Evolutionary conservation across 2,329 filamentous ascomycete genomes (phyloP).

Genomic region (Nemania bipapillata): DNA sequence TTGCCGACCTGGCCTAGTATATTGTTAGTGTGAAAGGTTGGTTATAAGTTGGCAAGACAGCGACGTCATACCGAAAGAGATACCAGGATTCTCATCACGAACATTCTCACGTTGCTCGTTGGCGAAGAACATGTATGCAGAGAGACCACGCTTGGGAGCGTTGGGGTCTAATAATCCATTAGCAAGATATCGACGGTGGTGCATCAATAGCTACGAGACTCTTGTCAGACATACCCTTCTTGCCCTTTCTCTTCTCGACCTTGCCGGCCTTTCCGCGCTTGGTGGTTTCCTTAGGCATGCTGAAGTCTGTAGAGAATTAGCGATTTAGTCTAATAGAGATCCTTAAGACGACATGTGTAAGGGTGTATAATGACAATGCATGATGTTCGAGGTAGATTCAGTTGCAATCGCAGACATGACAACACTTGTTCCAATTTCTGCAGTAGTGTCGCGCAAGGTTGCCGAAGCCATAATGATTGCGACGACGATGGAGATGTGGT

Average conservation of each 20-base stretch:
- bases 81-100: constrained; percentile 96
- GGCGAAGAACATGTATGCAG: constrained; percentile 99
- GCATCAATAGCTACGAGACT: neutral
- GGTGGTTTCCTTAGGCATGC: constrained; percentile 69
- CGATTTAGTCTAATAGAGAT: neutral
- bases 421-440: neutral
- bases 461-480: neutral
- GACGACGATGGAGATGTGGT: constrained; percentile 32
- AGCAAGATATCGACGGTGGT: constrained; percentile 6
- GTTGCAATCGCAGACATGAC: neutral
- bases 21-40: constrained; percentile 36
- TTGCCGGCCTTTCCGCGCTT: constrained; percentile 64
- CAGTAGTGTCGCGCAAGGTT: neutral
- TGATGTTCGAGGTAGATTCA: neutral
- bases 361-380: neutral
- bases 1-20: constrained; percentile 89
- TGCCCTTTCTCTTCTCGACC: constrained; percentile 66
- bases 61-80: constrained; percentile 82
- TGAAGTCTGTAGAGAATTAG: constrained; percentile 51
- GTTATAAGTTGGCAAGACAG: neutral
- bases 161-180: constrained; percentile 77
- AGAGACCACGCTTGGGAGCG: constrained; percentile 98
- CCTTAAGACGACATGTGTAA: neutral
- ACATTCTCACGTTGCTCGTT: constrained; percentile 99
- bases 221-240: constrained; percentile 66